Percentiles rank a stretch among this genome's conserved stretches.
These are phyloP conservation scores for Aspergillus pseudoglaucus DNA, from an alignment of 2,329 filamentous ascomycete species.

Conservation along the genomic window DNA sequence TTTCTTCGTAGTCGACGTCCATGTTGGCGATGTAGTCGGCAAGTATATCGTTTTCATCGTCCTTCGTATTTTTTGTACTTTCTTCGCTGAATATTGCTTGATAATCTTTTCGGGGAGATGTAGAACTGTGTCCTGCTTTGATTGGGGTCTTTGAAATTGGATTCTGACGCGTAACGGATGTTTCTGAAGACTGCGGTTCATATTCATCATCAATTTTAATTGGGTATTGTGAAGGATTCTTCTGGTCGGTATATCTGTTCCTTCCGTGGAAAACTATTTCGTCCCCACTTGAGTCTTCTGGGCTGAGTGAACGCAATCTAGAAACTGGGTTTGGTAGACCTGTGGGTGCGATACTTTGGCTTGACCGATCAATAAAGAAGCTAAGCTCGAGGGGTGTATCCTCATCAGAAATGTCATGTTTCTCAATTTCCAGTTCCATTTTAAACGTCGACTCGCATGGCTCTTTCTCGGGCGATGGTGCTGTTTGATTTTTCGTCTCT, in stretches of 20 bases:
- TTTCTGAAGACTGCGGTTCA: background rate
- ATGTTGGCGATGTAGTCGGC: slow-evolving; percentile 39
- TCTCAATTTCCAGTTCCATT: background rate
- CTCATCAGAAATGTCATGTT: slow-evolving; percentile 1
- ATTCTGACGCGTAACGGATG: background rate
- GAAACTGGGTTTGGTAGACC: slow-evolving; percentile 23
- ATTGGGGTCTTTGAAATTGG: background rate
- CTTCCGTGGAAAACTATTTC: slow-evolving; percentile 36
- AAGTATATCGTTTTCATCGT: slow-evolving; percentile 44
- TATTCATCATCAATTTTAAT: background rate
- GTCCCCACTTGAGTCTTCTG: slow-evolving; percentile 63
- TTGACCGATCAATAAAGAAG: slow-evolving; percentile 31
- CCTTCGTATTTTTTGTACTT: slow-evolving; percentile 14
- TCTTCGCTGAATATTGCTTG: background rate
- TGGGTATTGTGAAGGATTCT: background rate
- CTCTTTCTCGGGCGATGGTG: background rate
- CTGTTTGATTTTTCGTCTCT: slow-evolving; percentile 12
- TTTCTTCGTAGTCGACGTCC: slow-evolving; percentile 21
- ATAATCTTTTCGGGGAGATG: background rate
- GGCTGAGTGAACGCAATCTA: slow-evolving; percentile 28
- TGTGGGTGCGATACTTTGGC: slow-evolving; percentile 20
- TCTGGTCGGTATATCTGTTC: slow-evolving; percentile 7
- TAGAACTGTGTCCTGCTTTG: background rate
- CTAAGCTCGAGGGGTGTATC: too few species aligned
- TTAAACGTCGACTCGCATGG: background rate